Base-by-base conservation (phyloP, 257 asterid genomes). In the Ilex aquifolium region DNA sequence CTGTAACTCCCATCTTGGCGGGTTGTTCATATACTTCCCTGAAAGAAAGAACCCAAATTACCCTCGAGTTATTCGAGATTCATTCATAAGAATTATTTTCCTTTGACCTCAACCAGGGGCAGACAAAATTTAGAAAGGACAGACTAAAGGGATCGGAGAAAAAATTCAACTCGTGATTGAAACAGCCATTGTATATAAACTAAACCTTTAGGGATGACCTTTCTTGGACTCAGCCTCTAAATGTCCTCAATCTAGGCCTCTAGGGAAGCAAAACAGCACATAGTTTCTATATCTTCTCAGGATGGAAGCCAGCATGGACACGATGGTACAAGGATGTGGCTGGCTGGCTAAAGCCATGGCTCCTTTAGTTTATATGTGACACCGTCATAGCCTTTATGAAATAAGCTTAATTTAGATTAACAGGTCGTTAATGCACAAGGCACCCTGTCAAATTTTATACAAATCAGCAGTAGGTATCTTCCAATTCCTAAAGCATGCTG, bases 11-110 rank as follows among this genome's bases (percentile, higher is more conserved):
- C 65, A 36, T 65, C 72, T 57, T 73, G 46, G 52, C 31, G 59
- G 80, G 56, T 64, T 69, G 77, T 58, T 31, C 72, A 31, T 44
- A 13, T 44, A 72, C 77, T 44, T 77, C 81, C 83, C 90, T 87
- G 71, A 61, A 72, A 53, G 51, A 75, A 53, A 32, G 30, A 17
- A 14, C 7, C 27, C 11, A 17, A n/a, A n/a, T 7, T 14, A 14
- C 15, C 31, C 15, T 53, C n/a, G 0, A 7, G 5, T 7, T 15
- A 7, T 21, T 15, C 7, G 10, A 5, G 11, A 7, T 53, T 53
- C 11, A 7, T 16, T 15, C 10, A 2, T 7, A 7, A 15, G 14
- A 14, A 53, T 11, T 49, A 4, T 7, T 53, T 53, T 53, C 10
- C 31, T 16, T 17, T 2, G 4, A 7, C 31, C 11, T 53, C n/a